Evolutionary conservation across 495 filamentous ascomycete genomes (phyloP), one percentile per base, ranked within the genome.

Genomic region (Neurospora pannonica): DNA sequence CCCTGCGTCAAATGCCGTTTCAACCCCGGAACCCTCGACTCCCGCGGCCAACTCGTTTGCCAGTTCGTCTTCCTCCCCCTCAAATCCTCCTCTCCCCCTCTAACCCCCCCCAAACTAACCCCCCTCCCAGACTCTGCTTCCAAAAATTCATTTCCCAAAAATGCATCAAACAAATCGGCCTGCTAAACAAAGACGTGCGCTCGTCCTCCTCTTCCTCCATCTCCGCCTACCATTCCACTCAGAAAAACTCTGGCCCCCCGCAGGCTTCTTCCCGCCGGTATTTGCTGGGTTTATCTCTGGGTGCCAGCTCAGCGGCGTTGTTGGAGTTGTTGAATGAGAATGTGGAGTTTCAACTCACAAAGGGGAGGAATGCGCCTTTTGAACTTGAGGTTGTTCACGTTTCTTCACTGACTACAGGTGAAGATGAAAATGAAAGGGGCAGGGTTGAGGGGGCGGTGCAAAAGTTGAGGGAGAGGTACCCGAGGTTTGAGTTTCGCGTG

Each of bases 201-300:
- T 62, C 92, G 1, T 36, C 71, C 4, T 60, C 72, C 3, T 46
- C 73, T 90, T 81, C 86, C 81, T 78, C 80, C 84, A 76, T 70
- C 78, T 75, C 77, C 81, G 75, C 75, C 15, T 67, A 67, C 28
- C 54, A 67, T 15, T 19, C 31, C 1, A 19, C 54, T 7, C 28
- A 67, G 2, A 67, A 67, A 17, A 67, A 67, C 7, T 82, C 74
- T 70, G 76, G 78, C 72, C 82, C 76, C 76, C 79, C 70, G 77
- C 43, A 71, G 11, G 80, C 62, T 78, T 81, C 60, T 70, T 81
- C 39, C 83, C 86, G 71, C 84, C 84, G 85, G 70, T 85, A 97
- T 36, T 85, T 97, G 3, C 82, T 98, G 17, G 93, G 94, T 1
- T 77, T 97, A 5, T 97, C 94, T 2, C 90, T 94, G 75, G 96